Evolutionary conservation across 1,284 basidiomycete genomes (phyloP), one percentile per base, ranked within the genome.

Genomic region (Ustilago sp.): DNA sequence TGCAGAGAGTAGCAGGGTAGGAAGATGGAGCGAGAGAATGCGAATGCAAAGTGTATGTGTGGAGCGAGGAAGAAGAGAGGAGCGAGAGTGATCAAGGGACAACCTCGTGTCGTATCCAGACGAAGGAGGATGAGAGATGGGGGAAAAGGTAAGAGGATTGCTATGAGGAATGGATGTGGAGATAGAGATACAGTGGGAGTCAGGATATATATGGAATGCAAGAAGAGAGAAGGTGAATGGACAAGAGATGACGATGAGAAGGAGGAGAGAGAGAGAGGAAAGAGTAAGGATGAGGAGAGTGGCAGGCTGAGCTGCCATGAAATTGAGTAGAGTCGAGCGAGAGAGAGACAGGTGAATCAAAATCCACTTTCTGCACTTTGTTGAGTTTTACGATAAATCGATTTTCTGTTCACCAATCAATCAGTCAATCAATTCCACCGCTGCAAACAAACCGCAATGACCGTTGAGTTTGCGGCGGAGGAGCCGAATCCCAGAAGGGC

Each of bases 51-150:
- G 59, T 32, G 31, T 52, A 39, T 13, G 39, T 43, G 39, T 43
- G 39, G 47, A 17, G 36, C 47, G 57, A 54, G 28, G 13, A 8
- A 39, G 45, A 52, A 41, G 55, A 34, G 36, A 8, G 15, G 31
- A 34, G 56, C 35, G 43, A 58, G 55, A 45, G 41, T 28, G 55
- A 31, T 39, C 31, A 38, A 54, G 36, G 50, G 52, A 63, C 19
- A 45, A 35, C 41, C 73, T 69, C 61, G 51, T 32, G 50, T 69
- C 72, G 72, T 74, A 57, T 67, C 73, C 73, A 75, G 73, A 75
- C 73, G 73, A 75, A 56, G 45, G 67, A 63, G 52, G 50, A 43
- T 13, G 47, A 39, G 41, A 36, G 45, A 57, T 53, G 61, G 9
- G 8, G 5, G 38, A 15, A 15, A 32, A 3, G 23, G 23, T 28